Conservation (phyloP, 2,329 filamentous ascomycete genomes). For the Rhytidhysteron rufulum region DNA sequence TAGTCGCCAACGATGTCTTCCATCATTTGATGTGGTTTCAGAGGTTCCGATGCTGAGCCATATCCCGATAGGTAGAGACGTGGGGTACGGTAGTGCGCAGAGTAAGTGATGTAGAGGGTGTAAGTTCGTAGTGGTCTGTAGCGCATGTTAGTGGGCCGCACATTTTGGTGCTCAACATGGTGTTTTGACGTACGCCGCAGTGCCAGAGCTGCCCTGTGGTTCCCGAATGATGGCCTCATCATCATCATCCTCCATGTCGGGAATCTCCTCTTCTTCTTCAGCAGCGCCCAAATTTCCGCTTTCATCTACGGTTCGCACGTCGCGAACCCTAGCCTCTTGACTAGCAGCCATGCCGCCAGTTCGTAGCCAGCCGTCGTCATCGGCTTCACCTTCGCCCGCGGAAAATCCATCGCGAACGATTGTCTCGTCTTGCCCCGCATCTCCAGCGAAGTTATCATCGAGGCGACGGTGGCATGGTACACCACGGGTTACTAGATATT, state of each 20-base stretch:
- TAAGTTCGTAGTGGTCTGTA: conserved; percentile 82
- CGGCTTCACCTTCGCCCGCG: conserved; percentile 46
- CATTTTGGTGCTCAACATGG: neutral
- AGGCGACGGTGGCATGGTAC: conserved; percentile 90
- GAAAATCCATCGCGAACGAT: conserved; percentile 75
- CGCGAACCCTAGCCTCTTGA: conserved; percentile 70
- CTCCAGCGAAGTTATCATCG: conserved; percentile 88
- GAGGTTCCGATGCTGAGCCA: conserved; percentile 70
- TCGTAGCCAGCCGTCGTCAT: conserved; percentile 86
- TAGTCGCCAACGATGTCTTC: conserved; percentile 95
- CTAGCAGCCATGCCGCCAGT: conserved; percentile 76
- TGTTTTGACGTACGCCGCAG: conserved; percentile 49
- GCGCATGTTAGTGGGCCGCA: conserved; percentile 10
- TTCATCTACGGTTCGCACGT: conserved; percentile 86
- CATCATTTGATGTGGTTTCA: conserved; percentile 85
- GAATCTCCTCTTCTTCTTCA: conserved; percentile 74
- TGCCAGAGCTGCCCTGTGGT: conserved; percentile 47
- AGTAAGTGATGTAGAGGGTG: conserved; percentile 97
- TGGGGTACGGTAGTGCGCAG: conserved; percentile 92
- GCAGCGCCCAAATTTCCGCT: conserved; percentile 78
- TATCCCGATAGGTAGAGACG: conserved; percentile 95
- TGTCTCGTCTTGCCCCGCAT: conserved; percentile 80
- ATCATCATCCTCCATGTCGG: conserved; percentile 95
- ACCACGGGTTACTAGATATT: conserved; percentile 91
- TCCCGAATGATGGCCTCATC: conserved; percentile 89